A percentile compares a stretch with the other conserved stretches of the same genome.
Conservation (phyloP, 1,284 basidiomycete genomes). For the Marasmius fiardii region DNA sequence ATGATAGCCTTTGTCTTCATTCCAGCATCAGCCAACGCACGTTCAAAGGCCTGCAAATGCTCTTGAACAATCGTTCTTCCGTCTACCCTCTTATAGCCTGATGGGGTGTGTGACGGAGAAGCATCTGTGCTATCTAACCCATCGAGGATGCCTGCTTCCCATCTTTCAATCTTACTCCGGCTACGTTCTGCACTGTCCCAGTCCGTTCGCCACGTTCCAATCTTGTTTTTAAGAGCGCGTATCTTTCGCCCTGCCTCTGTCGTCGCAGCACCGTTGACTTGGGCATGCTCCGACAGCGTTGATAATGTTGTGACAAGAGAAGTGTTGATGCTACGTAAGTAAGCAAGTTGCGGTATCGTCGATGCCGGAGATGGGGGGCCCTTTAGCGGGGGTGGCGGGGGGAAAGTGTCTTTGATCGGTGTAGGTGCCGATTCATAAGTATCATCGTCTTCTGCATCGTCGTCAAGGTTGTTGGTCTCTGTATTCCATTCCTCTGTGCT, state of each 20-base stretch:
- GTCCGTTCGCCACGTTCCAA: constrained; percentile 72
- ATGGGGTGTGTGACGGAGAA: constrained; percentile 24
- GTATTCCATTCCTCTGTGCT: constrained; percentile 54
- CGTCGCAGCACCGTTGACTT: constrained; percentile 78
- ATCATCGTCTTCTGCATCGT: constrained; percentile 44
- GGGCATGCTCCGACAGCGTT: constrained; percentile 80
- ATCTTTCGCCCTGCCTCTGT: constrained; percentile 81
- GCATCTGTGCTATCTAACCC: constrained; percentile 25
- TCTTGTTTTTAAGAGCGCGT: constrained; percentile 75
- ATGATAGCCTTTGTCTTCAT: constrained; percentile 75
- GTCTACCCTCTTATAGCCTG: constrained; percentile 47
- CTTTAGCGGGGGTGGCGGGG: constrained; percentile 39
- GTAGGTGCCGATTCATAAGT: constrained; percentile 22
- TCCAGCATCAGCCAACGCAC: constrained; percentile 64
- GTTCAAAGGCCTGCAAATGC: constrained; percentile 70
- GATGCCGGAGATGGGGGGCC: constrained; percentile 52
- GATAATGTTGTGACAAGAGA: constrained; percentile 72
- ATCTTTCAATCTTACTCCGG: constrained; percentile 66
- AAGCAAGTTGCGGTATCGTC: constrained; percentile 58
- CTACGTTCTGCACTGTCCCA: constrained; percentile 81
- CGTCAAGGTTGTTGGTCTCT: constrained; percentile 49
- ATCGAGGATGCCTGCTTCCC: constrained; percentile 64
- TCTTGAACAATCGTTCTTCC: constrained; percentile 70
- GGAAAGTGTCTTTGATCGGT: constrained; percentile 51
- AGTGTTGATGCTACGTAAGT: constrained; percentile 67